Evolutionary conservation across 1,284 basidiomycete genomes (phyloP), one percentile per base, ranked within the genome.

Genomic region (Ustilago loliicola): DNA sequence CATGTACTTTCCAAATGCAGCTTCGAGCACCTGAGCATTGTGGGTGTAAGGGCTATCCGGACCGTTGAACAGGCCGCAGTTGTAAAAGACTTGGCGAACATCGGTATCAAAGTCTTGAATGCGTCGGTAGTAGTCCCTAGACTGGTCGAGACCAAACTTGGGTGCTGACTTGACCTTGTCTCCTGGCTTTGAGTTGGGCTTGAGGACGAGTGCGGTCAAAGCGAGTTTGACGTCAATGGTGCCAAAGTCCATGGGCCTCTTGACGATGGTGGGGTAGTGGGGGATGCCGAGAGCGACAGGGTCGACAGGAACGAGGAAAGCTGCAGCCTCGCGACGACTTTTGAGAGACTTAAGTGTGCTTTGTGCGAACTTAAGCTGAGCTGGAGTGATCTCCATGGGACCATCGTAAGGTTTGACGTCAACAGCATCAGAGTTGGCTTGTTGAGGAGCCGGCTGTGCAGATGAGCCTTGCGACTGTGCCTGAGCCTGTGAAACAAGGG

Each of bases 31-130:
- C 78, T 92, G 92, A 3, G 94, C 96, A 89, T 93, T 93, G 34
- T 88, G 86, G 1, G 92, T 91, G 60, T 99, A 90, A 27, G 90
- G 88, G 85, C 97, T 95, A 64, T 95, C 94, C 23, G 83, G 83
- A 0, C 97, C 97, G 85, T 99, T 99, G 89, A 98, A 99, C 8
- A 91, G 91, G 61, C 91, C 87, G 78, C 94, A 94, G 86, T 99
- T 99, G 81, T 90, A 89, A 87, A 96, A 96, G 67, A 98, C 93
- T 63, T 79, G 82, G n/a, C 79, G 79, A 19, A 86, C 83, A 45
- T 86, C 84, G 10, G 62, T 36, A 61, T 84, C 83, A 51, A 81
- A 84, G n/a, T 78, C 69, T 5, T 77, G 66, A 38, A 82, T 65
- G 19, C 59, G 71, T 3, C 56, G 53, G 58, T 84, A 86, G 38